Evolutionary conservation across 2,329 filamentous ascomycete genomes (phyloP).

Genomic region (Penicillium psychrosexuale): DNA sequence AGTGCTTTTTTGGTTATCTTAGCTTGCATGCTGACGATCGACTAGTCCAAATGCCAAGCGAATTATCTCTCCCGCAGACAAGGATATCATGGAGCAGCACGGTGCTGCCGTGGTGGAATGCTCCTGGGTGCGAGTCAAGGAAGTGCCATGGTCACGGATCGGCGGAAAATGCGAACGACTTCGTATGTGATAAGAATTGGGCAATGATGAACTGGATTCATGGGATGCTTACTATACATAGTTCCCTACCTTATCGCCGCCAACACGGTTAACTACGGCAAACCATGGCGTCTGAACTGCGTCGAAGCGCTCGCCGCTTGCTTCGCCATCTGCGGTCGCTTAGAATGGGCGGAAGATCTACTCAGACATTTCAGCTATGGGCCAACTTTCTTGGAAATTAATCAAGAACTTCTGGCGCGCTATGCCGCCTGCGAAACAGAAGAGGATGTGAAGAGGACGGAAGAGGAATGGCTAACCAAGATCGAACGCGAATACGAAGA

Average conservation of each 20-base stretch:
- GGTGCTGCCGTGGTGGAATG: slow-evolving; percentile 96
- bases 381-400: slow-evolving; percentile 84
- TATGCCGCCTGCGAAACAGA: slow-evolving; percentile 84
- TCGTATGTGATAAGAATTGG: slow-evolving; percentile 36
- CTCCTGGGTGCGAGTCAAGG: slow-evolving; percentile 88
- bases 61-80: slow-evolving; percentile 78
- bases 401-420: slow-evolving; percentile 71
- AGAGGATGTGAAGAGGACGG: slow-evolving; percentile 75
- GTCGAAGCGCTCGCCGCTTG: slow-evolving; percentile 91
- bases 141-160: slow-evolving; percentile 87
- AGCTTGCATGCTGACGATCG: background rate
- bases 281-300: slow-evolving; percentile 92
- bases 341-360: slow-evolving; percentile 84
- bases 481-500: slow-evolving; percentile 86
- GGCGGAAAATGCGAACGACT: slow-evolving; percentile 90
- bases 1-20: background rate
- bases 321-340: slow-evolving; percentile 87
- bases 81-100: slow-evolving; percentile 75
- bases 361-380: slow-evolving; percentile 86
- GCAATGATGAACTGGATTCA: background rate
- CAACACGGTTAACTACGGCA: slow-evolving; percentile 95
- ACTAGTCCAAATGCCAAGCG: slow-evolving; percentile 77
- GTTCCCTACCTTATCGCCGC: slow-evolving; percentile 94
- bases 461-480: slow-evolving; percentile 84
- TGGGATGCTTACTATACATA: slow-evolving; percentile 15